Evolutionary conservation across 306 rosid genomes (phyloP).

Genomic region (Pterocarpus santalinus): DNA sequence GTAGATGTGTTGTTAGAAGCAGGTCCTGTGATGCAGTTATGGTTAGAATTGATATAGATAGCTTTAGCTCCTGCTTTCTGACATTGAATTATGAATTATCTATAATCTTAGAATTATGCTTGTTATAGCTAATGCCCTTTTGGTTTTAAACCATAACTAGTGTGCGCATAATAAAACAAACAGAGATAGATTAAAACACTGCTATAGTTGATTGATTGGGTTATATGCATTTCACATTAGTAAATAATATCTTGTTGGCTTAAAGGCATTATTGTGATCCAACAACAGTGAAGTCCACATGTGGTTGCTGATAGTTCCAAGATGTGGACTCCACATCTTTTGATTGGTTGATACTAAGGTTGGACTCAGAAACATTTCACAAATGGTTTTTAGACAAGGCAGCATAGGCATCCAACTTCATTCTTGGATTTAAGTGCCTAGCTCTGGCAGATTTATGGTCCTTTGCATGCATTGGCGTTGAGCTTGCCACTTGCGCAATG

Average conservation of each 20-base stretch:
- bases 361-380: neutral
- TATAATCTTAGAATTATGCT: constrained; percentile 5
- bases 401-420: neutral
- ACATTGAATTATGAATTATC: neutral
- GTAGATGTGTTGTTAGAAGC: neutral
- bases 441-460: neutral
- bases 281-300: neutral
- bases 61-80: neutral
- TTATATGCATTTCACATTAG: constrained; percentile 20
- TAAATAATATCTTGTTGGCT: neutral
- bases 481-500: constrained; percentile 4
- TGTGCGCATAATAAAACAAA: constrained; percentile 7
- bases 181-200: neutral
- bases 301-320: neutral
- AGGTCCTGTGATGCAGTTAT: neutral
- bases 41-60: neutral
- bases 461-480: neutral
- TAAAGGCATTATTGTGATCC: neutral
- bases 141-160: too few relatives aligned
- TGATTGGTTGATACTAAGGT: neutral
- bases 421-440: neutral
- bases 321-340: neutral
- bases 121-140: neutral
- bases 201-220: constrained; percentile 18
- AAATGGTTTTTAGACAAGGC: neutral